Evolutionary conservation across 2,329 filamentous ascomycete genomes (phyloP).

Genomic region (Alternaria novae-zelandiae): DNA sequence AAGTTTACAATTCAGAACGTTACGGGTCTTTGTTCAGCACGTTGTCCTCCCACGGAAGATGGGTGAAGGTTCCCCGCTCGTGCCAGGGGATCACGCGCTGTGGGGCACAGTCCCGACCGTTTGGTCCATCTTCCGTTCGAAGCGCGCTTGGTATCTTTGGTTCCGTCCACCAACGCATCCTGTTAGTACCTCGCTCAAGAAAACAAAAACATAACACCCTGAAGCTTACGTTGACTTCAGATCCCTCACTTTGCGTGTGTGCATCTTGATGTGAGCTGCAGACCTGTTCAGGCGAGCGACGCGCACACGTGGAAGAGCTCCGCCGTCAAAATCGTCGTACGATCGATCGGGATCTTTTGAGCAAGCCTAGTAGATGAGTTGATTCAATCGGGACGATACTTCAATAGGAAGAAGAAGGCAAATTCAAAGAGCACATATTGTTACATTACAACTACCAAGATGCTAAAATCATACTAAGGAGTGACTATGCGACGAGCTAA

Average conservation of each 20-base stretch:
- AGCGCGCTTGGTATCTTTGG: background rate
- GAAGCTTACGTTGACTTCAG: background rate
- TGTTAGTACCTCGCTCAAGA: background rate
- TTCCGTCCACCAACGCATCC: background rate
- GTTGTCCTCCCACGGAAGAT: background rate
- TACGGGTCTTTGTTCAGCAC: background rate
- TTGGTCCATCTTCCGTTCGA: conserved; percentile 3
- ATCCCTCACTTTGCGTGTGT: background rate
- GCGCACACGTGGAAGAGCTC: background rate
- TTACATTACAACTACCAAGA: conserved; percentile 8
- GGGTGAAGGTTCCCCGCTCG: conserved; percentile 3
- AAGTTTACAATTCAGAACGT: background rate
- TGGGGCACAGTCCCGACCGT: conserved; percentile 10
- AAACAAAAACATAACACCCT: background rate
- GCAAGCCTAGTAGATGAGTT: background rate
- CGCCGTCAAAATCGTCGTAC: background rate
- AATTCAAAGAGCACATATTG: background rate
- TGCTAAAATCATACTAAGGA: conserved; percentile 10
- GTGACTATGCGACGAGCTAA: conserved; percentile 7
- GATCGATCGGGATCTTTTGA: background rate
- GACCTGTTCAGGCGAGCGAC: background rate
- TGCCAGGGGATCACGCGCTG: conserved; percentile 6
- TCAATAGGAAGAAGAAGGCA: background rate
- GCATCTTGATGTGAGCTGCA: background rate
- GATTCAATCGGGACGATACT: background rate